Base-by-base conservation (phyloP, 2,329 filamentous ascomycete genomes). In the Epichloe scottii region DNA sequence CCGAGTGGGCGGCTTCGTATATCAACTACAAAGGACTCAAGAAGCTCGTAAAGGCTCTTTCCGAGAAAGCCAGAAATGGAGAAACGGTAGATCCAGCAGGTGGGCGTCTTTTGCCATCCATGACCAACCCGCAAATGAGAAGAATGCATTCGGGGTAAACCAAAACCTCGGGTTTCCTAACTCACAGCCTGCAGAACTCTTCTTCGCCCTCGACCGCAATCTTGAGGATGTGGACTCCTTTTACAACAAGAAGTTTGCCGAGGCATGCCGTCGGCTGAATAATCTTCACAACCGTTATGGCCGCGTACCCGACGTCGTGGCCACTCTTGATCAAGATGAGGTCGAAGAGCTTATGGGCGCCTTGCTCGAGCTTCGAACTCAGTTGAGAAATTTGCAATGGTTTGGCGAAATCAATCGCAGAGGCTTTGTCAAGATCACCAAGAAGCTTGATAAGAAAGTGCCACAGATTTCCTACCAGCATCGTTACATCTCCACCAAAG, bases 401-500 rank as follows among this genome's bases (percentile, higher is more conserved):
- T 98, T 97, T 65, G 91, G 90, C 47, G 91, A 97, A 69, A 91
- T 97, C 62, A 98, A 98, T 67, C 81, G 90, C 49, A 79, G 88
- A 56, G 93, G 93, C 2, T 98, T 98, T 62, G 81, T 94, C 66
- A 98, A 98, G 72, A 98, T 98, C 67, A 95, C 93, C 48, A 98
- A 98, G 74, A 98, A 98, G 70, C 74, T 96, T 44, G 93, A 98
- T 70, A 98, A 98, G 72, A 96, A 95, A 71, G 80, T 96, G 3
- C 77, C 85, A 1, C 77, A 80, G 44, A 80, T 82, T 3, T 78
- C 83, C 48, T 84, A 87, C 0, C 90, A 96, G 71, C 83, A 87
- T 63, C 81, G 83, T 52, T 98, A 97, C 63, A 76, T 98, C 53
- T 82, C 86, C 40, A 89, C 89, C 45, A 95, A 94, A 70, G 91